Percentiles rank a stretch among this genome's conserved stretches.
phyloP scores from a whole-genome alignment of 1,284 basidiomycete genomes.

The Irpex lacteus region DNA sequence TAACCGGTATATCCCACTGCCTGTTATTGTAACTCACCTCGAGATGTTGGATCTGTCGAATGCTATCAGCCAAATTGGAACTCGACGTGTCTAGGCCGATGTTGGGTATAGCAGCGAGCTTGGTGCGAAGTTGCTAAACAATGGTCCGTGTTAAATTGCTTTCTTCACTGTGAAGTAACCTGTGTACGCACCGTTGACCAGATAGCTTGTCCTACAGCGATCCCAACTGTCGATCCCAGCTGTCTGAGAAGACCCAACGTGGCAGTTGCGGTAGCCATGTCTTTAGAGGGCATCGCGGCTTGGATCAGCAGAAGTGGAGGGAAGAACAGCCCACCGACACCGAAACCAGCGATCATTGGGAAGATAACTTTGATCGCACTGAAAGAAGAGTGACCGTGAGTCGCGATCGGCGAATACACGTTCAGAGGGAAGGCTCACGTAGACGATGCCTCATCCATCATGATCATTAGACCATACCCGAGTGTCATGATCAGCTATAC shows the following conservation, averaged over 20 bases:
- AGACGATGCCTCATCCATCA: slow-evolving; percentile 21
- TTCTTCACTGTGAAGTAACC: no score
- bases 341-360: slow-evolving; percentile 55
- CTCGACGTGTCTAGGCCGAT: slow-evolving; percentile 44
- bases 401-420: not conserved
- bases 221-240: slow-evolving; percentile 50
- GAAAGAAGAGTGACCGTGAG: not conserved
- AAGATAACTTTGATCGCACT: slow-evolving; percentile 57
- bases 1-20: not conserved
- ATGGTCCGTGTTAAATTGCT: no score
- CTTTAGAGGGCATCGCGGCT: slow-evolving; percentile 75
- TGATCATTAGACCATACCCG: slow-evolving; percentile 35
- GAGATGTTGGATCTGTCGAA: slow-evolving; percentile 47
- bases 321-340: slow-evolving; percentile 61
- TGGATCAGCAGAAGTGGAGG: slow-evolving; percentile 64
- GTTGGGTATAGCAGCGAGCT: slow-evolving; percentile 42
- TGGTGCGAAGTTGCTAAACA: slow-evolving; percentile 41
- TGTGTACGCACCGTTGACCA: slow-evolving; percentile 47
- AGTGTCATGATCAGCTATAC: slow-evolving; percentile 29
- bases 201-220: slow-evolving; percentile 65
- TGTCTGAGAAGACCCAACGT: slow-evolving; percentile 57
- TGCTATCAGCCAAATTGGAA: slow-evolving; percentile 47
- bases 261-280: slow-evolving; percentile 72
- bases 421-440: not conserved
- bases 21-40: slow-evolving; percentile 33